phyloP scores from a whole-genome alignment of 2,329 filamentous ascomycete genomes.

The Fusarium beomiforme region DNA sequence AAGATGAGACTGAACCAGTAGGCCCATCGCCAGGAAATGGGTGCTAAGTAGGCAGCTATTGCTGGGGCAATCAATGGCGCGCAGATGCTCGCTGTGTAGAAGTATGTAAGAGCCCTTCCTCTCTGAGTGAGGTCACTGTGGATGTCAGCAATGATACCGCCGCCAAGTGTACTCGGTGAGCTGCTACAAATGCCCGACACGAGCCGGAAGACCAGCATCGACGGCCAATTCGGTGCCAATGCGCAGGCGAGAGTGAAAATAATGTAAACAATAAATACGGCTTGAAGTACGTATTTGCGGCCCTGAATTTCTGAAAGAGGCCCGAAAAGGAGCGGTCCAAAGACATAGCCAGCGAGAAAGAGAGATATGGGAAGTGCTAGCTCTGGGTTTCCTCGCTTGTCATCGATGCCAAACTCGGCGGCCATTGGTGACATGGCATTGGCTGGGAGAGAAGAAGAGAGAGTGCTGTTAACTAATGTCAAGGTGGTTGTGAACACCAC shows the following conservation, averaged over 20 bases:
- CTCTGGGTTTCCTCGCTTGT: slow-evolving; percentile 1
- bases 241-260: slow-evolving; percentile 54
- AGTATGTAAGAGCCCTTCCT: slow-evolving; percentile 49
- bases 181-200: slow-evolving; percentile 52
- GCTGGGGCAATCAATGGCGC: slow-evolving; percentile 55
- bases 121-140: slow-evolving; percentile 49
- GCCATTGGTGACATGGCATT: slow-evolving; percentile 3
- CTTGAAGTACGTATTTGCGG: slow-evolving; percentile 54
- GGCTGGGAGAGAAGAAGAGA: slow-evolving; percentile 3
- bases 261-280: slow-evolving; percentile 57
- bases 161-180: slow-evolving; percentile 54
- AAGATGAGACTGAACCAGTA: slow-evolving; percentile 49
- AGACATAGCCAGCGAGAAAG: slow-evolving; percentile 1
- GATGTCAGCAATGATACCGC: slow-evolving; percentile 57
- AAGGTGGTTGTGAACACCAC: slow-evolving; percentile 6
- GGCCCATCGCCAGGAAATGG: slow-evolving; percentile 56
- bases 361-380: slow-evolving; percentile 1
- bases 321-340: slow-evolving; percentile 54
- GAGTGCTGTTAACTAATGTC: background rate
- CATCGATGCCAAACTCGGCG: background rate
- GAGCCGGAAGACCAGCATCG: slow-evolving; percentile 56
- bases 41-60: slow-evolving; percentile 54
- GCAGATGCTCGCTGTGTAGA: slow-evolving; percentile 50
- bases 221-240: slow-evolving; percentile 52
- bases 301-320: slow-evolving; percentile 55